Base-by-base conservation (phyloP, 2,329 filamentous ascomycete genomes). In the Acephala macrosclerotiorum region DNA sequence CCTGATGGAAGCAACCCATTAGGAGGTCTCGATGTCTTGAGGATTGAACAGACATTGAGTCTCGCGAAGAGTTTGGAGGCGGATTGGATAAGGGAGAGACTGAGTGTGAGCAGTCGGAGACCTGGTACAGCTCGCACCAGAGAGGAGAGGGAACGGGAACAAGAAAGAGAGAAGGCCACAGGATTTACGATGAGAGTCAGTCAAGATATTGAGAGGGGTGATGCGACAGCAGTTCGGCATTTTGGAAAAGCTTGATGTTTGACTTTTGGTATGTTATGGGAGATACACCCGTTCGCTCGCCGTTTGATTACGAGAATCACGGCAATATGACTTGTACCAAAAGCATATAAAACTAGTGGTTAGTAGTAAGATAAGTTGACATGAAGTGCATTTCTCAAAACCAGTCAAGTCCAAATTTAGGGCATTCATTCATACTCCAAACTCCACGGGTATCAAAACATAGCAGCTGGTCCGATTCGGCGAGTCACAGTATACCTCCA, bases 121-220 rank as follows among this genome's bases (percentile, higher is more conserved):
- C 61, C 66, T 1, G 60, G n/a, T 51, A 67, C 63, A 12, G 57
- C 42, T 26, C 22, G 18, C 9, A 33, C 18, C 22, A 49, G 36
- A 29, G 26, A 61, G 40, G 53, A 35, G 49, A 40, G 16, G 45
- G 60, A 18, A 40, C 53, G 35, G 47, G 53, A 49, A 25, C 45
- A 45, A 47, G 42, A 51, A 45, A 59, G 63, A 29, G 67, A 61
- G 20, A 70, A 68, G 47, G 45, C 53, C 60, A 74, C 70, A 20
- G 71, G 72, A 9, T 73, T 72, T 33, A 67, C 66, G 60, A 71
- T 74, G 58, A 68, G 70, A 36, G 58, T 58, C 16, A 72, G 71
- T 64, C 26, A 60, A 33, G 71, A 73, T 70, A 45, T 73, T 47
- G 72, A 74, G 42, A 68, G 71, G 29, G 71, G 70, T 26, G 49